phyloP scores from a whole-genome alignment of 2,329 filamentous ascomycete genomes.

The Ceratocystis lukuohia region DNA sequence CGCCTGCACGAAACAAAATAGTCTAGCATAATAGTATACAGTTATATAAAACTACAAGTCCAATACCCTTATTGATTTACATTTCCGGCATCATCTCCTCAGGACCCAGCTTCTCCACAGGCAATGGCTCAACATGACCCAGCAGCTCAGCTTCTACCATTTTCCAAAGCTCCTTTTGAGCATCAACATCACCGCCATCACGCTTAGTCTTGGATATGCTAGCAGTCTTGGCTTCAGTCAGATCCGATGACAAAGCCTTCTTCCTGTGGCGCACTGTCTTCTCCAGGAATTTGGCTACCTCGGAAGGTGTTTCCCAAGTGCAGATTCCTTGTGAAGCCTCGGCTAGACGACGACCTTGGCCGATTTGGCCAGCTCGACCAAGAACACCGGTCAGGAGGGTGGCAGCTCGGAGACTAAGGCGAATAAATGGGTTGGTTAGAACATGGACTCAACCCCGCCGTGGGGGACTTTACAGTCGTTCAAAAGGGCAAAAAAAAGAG shows the following conservation, averaged over 20 bases:
- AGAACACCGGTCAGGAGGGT: slow-evolving; percentile 74
- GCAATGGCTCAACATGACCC: slow-evolving; percentile 13
- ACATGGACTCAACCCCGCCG: not conserved
- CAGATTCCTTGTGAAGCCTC: slow-evolving; percentile 48
- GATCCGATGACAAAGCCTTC: slow-evolving; percentile 11
- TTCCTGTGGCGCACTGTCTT: slow-evolving; percentile 18
- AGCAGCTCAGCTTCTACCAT: slow-evolving; percentile 18
- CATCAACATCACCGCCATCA: slow-evolving; percentile 18
- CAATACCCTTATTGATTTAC: slow-evolving; percentile 2
- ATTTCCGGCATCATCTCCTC: slow-evolving; percentile 17
- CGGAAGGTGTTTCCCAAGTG: slow-evolving; percentile 43
- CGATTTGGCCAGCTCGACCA: slow-evolving; percentile 68
- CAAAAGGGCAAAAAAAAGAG: not conserved
- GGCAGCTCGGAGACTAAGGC: slow-evolving; percentile 58
- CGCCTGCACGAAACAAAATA: not conserved
- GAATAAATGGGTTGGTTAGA: slow-evolving; percentile 20
- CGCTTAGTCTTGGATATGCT: slow-evolving; percentile 15
- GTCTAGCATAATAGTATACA: slow-evolving; percentile 7
- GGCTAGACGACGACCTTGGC: slow-evolving; percentile 52
- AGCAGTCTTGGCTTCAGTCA: slow-evolving; percentile 16
- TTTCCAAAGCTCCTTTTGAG: slow-evolving; percentile 18
- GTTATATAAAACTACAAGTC: slow-evolving; percentile 6
- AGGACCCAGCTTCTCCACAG: slow-evolving; percentile 15
- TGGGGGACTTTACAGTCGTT: not conserved
- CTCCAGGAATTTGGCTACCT: slow-evolving; percentile 31